Conservation (phyloP, 2,329 filamentous ascomycete genomes). For the Zopfia rhizophila region DNA sequence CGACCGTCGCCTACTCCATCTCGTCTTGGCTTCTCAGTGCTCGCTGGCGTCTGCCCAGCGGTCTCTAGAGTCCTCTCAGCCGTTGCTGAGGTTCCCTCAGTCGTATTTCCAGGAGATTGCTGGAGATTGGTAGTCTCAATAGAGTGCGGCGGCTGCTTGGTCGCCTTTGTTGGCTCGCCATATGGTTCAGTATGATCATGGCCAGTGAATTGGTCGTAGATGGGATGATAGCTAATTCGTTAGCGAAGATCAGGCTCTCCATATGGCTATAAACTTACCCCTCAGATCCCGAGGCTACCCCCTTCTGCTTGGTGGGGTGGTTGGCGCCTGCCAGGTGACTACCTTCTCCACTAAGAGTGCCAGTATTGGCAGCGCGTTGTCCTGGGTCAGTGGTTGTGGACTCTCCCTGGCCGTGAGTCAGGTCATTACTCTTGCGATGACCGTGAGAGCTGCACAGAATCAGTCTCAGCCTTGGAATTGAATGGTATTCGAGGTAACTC, state of each 20-base stretch:
- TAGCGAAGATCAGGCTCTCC: too few species aligned
- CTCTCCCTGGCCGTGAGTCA: constrained; percentile 42
- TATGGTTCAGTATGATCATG: constrained; percentile 12
- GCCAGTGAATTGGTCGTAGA: constrained; percentile 42
- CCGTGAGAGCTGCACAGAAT: constrained; percentile 34
- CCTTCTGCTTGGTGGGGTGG: constrained; percentile 1
- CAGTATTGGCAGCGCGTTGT: constrained; percentile 8
- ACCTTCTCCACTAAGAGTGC: constrained; percentile 30
- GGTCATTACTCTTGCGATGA: constrained; percentile 47
- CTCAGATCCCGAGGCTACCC: too few species aligned
- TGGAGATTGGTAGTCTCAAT: constrained; percentile 22
- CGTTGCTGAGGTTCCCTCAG: constrained; percentile 11
- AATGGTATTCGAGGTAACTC: constrained; percentile 23
- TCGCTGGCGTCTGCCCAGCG: too few species aligned
- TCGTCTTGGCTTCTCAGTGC: too few species aligned
- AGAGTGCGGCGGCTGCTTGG: constrained; percentile 21
- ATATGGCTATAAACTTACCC: constrained; percentile 17
- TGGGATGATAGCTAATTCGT: constrained; percentile 33
- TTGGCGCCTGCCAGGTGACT: constrained; percentile 28
- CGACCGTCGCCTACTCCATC: constrained; percentile 1
- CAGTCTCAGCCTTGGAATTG: constrained; percentile 2
- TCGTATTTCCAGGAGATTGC: constrained; percentile 14
- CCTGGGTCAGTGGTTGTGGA: not conserved
- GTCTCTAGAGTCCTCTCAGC: too few species aligned
- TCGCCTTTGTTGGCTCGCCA: constrained; percentile 18